A percentile compares a stretch with the other conserved stretches of the same genome.
These are phyloP conservation scores for Hortaea werneckii DNA, from an alignment of 2,329 filamentous ascomycete species.

Conservation along the genomic window DNA sequence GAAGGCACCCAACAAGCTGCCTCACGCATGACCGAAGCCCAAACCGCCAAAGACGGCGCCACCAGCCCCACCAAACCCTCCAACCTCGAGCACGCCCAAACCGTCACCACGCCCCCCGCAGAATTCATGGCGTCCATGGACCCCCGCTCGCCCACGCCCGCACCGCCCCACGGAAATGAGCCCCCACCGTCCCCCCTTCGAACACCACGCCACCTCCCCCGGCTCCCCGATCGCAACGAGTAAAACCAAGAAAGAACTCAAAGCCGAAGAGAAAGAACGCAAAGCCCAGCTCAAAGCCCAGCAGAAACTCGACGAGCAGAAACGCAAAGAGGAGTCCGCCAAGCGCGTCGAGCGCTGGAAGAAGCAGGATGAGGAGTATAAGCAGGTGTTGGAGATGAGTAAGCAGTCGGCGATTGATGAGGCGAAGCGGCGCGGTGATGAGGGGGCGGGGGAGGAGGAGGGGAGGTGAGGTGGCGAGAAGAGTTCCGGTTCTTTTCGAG, in stretches of 20 bases:
- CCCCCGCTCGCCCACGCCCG: slow-evolving; percentile 54
- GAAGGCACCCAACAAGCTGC: slow-evolving; percentile 46
- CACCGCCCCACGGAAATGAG: slow-evolving; percentile 45
- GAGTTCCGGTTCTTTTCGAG: slow-evolving; percentile 41
- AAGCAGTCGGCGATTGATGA: slow-evolving; percentile 51
- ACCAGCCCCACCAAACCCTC: neutral
- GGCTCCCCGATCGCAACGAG: slow-evolving; percentile 35
- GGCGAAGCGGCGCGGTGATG: slow-evolving; percentile 22
- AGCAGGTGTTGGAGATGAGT: slow-evolving; percentile 55
- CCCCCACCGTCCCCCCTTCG: slow-evolving; percentile 13
- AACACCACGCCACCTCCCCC: slow-evolving; percentile 27
- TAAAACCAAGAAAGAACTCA: slow-evolving; percentile 58
- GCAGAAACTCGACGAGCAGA: slow-evolving; percentile 36
- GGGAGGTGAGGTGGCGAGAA: neutral
- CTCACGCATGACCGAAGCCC: neutral
- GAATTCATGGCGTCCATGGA: slow-evolving; percentile 42
- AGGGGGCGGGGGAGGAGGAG: slow-evolving; percentile 12
- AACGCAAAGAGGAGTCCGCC: slow-evolving; percentile 22
- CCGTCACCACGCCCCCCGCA: slow-evolving; percentile 30
- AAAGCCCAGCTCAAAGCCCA: slow-evolving; percentile 50
- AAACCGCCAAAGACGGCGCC: neutral
- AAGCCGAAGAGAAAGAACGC: slow-evolving; percentile 47
- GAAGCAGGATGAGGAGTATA: slow-evolving; percentile 53
- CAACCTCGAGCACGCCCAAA: slow-evolving; percentile 20
- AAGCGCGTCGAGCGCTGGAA: slow-evolving; percentile 46